Conservation (phyloP, 306 rosid species). For the Styphnolobium japonicum region DNA sequence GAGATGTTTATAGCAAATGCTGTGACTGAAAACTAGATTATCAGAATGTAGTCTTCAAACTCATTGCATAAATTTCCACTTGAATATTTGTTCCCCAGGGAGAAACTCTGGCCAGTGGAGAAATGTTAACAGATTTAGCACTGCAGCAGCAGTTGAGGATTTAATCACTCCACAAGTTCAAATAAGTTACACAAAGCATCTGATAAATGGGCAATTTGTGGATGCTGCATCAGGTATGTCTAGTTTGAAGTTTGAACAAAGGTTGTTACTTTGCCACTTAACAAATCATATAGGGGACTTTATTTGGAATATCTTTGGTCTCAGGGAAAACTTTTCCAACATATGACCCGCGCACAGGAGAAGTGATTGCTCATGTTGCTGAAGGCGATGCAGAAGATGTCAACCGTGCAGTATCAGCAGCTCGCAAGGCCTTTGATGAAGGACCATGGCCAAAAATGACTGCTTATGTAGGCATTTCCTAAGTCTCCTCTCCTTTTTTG, state of each 20-base stretch:
- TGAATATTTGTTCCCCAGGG: conserved; percentile 46
- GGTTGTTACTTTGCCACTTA: too few relatives aligned
- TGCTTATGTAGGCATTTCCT: conserved; percentile 40
- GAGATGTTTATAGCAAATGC: background rate
- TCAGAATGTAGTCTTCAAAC: background rate
- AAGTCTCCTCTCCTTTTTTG: background rate
- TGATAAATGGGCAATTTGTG: conserved; percentile 63
- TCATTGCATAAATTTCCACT: background rate
- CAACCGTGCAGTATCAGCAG: conserved; percentile 59
- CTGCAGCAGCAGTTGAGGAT: conserved; percentile 44
- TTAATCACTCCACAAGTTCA: conserved; percentile 53
- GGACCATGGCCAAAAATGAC: conserved; percentile 78
- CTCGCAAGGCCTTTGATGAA: conserved; percentile 74
- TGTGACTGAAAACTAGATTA: background rate
- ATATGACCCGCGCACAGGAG: conserved; percentile 57
- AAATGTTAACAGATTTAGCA: conserved; percentile 37
- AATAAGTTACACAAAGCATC: conserved; percentile 44
- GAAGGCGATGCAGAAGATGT: conserved; percentile 63
- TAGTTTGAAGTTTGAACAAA: background rate
- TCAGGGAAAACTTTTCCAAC: conserved; percentile 67
- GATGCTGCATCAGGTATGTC: conserved; percentile 62
- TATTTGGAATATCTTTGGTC: background rate
- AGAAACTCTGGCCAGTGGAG: conserved; percentile 34
- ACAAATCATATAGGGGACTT: too few relatives aligned
- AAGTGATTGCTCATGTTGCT: conserved; percentile 66